Base-by-base conservation (phyloP, 768 basidiomycete genomes). In the Trametes punicea region DNA sequence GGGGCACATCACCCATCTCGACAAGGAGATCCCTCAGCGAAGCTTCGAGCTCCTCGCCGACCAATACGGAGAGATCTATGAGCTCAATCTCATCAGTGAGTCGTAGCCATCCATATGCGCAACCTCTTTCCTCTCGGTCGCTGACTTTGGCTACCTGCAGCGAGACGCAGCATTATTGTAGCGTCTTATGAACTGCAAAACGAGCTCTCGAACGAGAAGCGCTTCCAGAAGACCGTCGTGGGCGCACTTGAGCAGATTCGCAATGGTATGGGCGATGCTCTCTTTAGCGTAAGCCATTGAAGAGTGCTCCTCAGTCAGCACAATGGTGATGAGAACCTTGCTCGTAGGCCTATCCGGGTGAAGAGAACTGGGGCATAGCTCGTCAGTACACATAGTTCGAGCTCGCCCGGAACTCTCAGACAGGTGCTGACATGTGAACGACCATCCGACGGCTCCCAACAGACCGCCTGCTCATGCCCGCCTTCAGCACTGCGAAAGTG, bases 321-420 rank as follows among this genome's bases (percentile, higher is more conserved):
- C 38, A 29, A 16, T 18, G 15, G 36, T 27, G 21, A 48, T 21
- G 15, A 18, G 21, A n/a, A 8, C 1, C n/a, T 38, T n/a, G 7
- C 13, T 21, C 18, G 10, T 31, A 60, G 67, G 77, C 78, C 0
- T 66, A 73, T 38, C 61, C 67, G 15, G 69, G 71, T 13, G 79
- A 81, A 57, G 70, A 72, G 16, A 78, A 76, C 63, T 81, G 78
- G 77, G 74, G 66, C 16, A 66, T 77, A 45, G 76, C 75, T 13
- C 77, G 76, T 77, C 64, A 39, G 75, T 60, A 6, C 13, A 13
- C 40, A 38, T 38, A 2, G 9, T 41, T 6, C 40, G 3, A 41
- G 1, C n/a, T n/a, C n/a, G n/a, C n/a, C n/a, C n/a, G n/a, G 2
- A 23, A n/a, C 6, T 21, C 20, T 23, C 16, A 25, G 4, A 13